A percentile compares a stretch with the other conserved stretches of the same genome.
Conservation (phyloP, 1,284 basidiomycete genomes). For the Leccinum cinnamomeum region DNA sequence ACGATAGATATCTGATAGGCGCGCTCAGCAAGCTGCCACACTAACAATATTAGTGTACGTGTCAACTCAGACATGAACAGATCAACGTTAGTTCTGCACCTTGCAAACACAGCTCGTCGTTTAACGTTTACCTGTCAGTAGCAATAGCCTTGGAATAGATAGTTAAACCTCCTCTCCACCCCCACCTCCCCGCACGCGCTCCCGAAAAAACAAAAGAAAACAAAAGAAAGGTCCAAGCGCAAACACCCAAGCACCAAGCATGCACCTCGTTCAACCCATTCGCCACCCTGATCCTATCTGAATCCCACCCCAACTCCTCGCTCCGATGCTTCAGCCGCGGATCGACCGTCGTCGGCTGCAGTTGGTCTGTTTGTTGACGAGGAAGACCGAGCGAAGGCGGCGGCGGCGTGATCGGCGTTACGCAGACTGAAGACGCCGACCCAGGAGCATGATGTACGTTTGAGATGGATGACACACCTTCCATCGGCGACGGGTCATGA, state of each 20-base stretch:
- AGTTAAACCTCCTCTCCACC: neutral
- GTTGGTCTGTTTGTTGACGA: neutral
- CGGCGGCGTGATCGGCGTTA: constrained; percentile 35
- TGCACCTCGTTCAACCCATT: constrained; percentile 21
- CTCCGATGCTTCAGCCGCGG: constrained; percentile 32
- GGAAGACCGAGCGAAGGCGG: neutral
- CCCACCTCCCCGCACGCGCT: neutral
- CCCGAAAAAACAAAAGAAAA: neutral
- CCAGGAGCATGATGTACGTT: constrained; percentile 16
- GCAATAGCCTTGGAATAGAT: constrained; percentile 28
- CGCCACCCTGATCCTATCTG: constrained; percentile 18
- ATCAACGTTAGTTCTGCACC: neutral
- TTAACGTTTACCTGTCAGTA: constrained; percentile 7
- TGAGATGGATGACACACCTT: constrained; percentile 28
- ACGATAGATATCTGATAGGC: neutral
- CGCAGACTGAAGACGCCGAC: constrained; percentile 29
- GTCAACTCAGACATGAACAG: neutral
- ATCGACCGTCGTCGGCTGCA: constrained; percentile 24
- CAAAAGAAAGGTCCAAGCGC: neutral
- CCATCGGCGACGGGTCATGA: constrained; percentile 32
- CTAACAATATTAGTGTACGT: neutral
- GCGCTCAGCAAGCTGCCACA: neutral
- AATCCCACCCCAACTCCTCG: constrained; percentile 34
- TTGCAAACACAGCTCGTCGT: neutral
- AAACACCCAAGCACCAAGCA: constrained; percentile 5